Conservation (phyloP, 768 basidiomycete species). For the Trametes cinnabarina region DNA sequence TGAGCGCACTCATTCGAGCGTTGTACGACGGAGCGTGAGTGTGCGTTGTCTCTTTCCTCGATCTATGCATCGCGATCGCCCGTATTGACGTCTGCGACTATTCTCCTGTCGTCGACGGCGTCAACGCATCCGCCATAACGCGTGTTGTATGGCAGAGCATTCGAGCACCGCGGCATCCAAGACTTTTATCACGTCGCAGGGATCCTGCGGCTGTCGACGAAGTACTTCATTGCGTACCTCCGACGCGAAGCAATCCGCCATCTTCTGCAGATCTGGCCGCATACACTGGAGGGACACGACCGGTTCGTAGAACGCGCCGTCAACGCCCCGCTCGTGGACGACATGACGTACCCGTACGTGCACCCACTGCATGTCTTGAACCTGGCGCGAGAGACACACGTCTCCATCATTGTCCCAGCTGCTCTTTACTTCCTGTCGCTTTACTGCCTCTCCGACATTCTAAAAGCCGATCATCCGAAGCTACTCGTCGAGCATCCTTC, state of each 20-base stretch:
- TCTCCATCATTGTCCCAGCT: conserved; percentile 47
- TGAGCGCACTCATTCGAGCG: conserved; percentile 50
- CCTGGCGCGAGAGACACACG: conserved; percentile 50
- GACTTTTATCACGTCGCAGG: conserved; percentile 58
- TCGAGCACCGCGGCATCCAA: conserved; percentile 39
- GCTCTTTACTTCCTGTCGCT: conserved; percentile 58
- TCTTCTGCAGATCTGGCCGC: conserved; percentile 50
- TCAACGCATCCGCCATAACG: no score
- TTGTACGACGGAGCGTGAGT: conserved; percentile 59
- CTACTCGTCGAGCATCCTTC: conserved; percentile 47
- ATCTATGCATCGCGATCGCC: neutral
- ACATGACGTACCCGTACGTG: conserved; percentile 54
- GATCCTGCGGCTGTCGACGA: conserved; percentile 56
- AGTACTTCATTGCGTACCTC: conserved; percentile 55
- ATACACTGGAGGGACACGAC: conserved; percentile 55
- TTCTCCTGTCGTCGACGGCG: no score
- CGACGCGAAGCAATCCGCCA: conserved; percentile 50
- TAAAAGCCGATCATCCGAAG: conserved; percentile 53
- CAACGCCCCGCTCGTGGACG: conserved; percentile 38
- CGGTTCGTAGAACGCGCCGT: conserved; percentile 52
- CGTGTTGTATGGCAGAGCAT: conserved; percentile 29
- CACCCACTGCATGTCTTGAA: conserved; percentile 60
- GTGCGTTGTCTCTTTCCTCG: conserved; percentile 13
- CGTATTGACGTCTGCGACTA: neutral
- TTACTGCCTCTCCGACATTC: conserved; percentile 49